Evolutionary conservation across 1,284 basidiomycete genomes (phyloP), one percentile per base, ranked within the genome.

Genomic region (Cryptococcus sp.): DNA sequence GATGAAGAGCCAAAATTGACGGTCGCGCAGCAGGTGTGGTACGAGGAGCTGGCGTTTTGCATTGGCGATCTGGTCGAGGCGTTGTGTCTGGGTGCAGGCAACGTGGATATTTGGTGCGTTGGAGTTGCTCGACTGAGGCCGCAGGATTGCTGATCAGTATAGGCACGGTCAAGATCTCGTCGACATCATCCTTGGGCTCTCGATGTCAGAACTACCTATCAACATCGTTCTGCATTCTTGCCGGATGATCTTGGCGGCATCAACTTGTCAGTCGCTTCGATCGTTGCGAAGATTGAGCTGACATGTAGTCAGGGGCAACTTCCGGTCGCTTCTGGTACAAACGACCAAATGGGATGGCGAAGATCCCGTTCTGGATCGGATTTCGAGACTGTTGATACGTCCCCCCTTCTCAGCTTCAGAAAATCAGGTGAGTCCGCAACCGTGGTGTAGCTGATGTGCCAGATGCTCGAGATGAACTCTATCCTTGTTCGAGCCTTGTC

Each of bases 151-250:
- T 45, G 19, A 37, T 12, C 3, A 42, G 11, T 14, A 14, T 41
- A 67, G 68, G 65, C 40, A 45, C 31, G 52, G 48, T 0, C 53
- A 60, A 23, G 52, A 61, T 40, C 58, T 70, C 2, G 56, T 62
- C 4, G 51, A 56, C 26, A 50, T 62, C 7, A 56, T 63, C 14
- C n/a, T 60, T 2, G 47, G 45, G 6, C 36, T 66, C 18, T 48
- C 50, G 2, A 22, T 25, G 3, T 14, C 45, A 3, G 22, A 47
- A 6, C 49, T 51, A 11, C 28, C 53, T 19, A 33, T 42, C 0
- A 19, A 32, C 7, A 39, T 59, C 19, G 48, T 58, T 10, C 42
- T 41, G 22, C 52, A 57, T 2, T 64, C 51, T 1, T 41, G 64
- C 5, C 57, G 62, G 11, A 42, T 69, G 22, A 63, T 69, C 36